Percentiles rank a stretch among this genome's conserved stretches.
Evolutionary conservation across 805 yeast species (phyloP).

Genomic region (Schizosaccharomyces osmophilus): DNA sequence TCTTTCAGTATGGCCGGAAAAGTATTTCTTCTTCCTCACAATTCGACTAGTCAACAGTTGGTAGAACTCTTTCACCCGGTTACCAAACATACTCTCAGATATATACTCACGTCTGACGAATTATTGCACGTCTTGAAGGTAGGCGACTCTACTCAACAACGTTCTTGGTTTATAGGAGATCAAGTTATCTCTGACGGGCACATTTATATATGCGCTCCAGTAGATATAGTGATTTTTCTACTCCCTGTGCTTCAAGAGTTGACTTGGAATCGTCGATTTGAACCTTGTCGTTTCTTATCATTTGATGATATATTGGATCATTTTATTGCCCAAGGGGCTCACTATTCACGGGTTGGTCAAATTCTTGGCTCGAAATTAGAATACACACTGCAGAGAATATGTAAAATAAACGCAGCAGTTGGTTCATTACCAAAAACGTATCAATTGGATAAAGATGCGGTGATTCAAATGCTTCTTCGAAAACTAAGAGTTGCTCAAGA

Average conservation of each 20-base stretch:
- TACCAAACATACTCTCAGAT: not conserved
- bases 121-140: not conserved
- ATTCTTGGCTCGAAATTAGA: not conserved
- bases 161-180: not conserved
- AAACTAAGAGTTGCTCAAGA: not conserved
- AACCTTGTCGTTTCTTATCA: not conserved
- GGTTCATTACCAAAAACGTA: not conserved
- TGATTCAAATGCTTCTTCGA: not conserved
- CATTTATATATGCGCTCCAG: not conserved
- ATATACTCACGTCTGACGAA: not conserved
- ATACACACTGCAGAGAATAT: not conserved
- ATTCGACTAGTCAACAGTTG: not conserved
- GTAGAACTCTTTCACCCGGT: not conserved
- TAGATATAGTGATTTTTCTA: not conserved
- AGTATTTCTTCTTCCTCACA: not conserved
- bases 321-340: not conserved
- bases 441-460: not conserved
- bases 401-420: not conserved
- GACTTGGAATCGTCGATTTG: not conserved
- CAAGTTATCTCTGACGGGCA: not conserved
- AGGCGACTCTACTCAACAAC: not conserved
- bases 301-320: not conserved
- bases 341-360: not conserved
- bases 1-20: not conserved
- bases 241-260: not conserved